phyloP scores from a whole-genome alignment of 306 rosid species.

The Castanospermum australe region DNA sequence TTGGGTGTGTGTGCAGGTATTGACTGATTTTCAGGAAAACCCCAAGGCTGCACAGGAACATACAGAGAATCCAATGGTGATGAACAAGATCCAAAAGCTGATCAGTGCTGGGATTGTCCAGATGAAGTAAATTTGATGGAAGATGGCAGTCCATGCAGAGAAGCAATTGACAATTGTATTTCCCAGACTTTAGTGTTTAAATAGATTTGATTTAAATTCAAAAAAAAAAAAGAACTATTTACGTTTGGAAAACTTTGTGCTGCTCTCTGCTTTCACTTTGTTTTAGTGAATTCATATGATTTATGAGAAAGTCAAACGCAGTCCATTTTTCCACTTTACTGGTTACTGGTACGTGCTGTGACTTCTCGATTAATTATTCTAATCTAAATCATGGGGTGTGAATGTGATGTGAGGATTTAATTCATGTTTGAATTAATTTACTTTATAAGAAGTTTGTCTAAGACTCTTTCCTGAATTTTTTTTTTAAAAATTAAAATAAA shows the following conservation, averaged over 20 bases:
- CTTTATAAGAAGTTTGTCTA: too few species aligned
- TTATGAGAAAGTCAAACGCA: not conserved
- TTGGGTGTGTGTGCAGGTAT: slow-evolving; percentile 59
- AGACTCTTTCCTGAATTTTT: too few species aligned
- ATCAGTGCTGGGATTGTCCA: slow-evolving; percentile 95
- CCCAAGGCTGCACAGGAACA: slow-evolving; percentile 97
- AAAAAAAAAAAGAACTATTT: not conserved
- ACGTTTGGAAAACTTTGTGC: not conserved
- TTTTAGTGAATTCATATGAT: not conserved
- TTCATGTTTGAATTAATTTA: too few species aligned
- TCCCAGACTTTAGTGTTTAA: not conserved
- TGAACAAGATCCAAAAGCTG: slow-evolving; percentile 92
- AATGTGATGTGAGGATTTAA: not conserved
- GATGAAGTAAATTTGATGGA: slow-evolving; percentile 44
- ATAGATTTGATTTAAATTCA: not conserved
- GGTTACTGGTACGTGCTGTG: not conserved
- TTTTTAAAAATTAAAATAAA: too few species aligned
- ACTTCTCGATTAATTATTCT: too few species aligned
- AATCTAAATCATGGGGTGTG: not conserved
- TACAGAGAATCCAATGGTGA: slow-evolving; percentile 91
- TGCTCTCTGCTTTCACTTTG: not conserved
- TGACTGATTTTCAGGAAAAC: slow-evolving; percentile 95
- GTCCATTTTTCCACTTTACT: not conserved
- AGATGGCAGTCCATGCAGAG: not conserved
- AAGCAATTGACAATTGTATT: not conserved